Conservation (phyloP, 352 stramenopile species). For the Pythium grandisporangium region DNA sequence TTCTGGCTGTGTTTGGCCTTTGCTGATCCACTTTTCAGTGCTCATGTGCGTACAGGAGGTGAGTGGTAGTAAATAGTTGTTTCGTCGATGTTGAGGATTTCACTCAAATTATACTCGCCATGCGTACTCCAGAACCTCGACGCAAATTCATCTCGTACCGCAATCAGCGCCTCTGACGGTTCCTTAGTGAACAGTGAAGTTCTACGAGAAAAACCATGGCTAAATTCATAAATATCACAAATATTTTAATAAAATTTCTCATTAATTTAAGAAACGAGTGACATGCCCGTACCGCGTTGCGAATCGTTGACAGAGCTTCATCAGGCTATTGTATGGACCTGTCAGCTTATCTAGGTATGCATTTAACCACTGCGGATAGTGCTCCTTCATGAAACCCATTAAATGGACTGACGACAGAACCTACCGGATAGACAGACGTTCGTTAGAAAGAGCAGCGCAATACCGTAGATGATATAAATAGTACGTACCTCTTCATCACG, state of each 20-base stretch:
- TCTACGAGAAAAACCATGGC: neutral
- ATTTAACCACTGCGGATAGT: neutral
- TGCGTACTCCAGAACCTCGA: conserved; percentile 4
- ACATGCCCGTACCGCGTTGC: neutral
- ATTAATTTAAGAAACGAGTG: neutral
- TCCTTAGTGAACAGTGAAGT: neutral
- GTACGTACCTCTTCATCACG: no score
- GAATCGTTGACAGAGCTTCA: neutral
- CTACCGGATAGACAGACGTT: no score
- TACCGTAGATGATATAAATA: no score
- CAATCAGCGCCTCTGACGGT: neutral
- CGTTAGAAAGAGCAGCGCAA: no score
- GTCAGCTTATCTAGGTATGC: neutral
- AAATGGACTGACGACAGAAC: no score
- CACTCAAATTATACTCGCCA: neutral
- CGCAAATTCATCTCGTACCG: neutral
- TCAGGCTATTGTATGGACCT: neutral
- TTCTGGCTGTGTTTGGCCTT: conserved; percentile 4
- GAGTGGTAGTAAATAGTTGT: conserved; percentile 7
- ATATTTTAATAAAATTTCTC: neutral
- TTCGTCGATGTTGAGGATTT: conserved; percentile 8
- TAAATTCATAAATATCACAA: neutral
- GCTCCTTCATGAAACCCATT: neutral
- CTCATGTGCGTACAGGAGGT: neutral
- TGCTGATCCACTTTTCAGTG: conserved; percentile 4